These are phyloP conservation scores for Dictyostelium citrinum DNA, from an alignment of 78 protist genomes.

Conservation along the genomic window DNA sequence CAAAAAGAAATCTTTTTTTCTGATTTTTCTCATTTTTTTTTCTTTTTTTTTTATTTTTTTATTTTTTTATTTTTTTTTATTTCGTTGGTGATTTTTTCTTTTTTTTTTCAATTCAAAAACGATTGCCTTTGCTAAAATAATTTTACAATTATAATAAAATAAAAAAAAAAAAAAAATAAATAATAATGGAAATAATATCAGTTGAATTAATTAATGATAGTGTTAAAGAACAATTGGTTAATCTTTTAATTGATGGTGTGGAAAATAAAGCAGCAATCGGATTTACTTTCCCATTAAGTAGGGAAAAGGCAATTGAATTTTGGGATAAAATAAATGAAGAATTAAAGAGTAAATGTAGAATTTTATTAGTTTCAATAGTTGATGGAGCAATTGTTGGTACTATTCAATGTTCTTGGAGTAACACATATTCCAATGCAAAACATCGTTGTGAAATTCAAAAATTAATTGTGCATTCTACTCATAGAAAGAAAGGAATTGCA, in stretches of 20 bases:
- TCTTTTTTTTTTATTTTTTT: background rate
- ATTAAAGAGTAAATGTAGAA: background rate
- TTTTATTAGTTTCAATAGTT: background rate
- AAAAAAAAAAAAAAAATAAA: background rate
- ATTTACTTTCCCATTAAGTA: background rate
- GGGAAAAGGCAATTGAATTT: background rate
- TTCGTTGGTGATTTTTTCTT: background rate
- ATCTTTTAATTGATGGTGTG: background rate
- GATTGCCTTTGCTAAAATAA: no score
- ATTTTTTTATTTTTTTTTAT: no score
- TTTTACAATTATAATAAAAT: background rate
- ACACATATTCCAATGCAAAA: background rate
- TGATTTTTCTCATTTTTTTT: background rate
- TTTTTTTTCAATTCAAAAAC: no score
- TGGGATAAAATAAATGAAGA: background rate
- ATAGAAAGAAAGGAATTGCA: background rate
- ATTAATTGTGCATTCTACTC: background rate
- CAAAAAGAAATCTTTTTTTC: no score
- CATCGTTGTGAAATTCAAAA: slow-evolving; percentile 9
- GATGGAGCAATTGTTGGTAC: background rate
- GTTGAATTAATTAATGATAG: background rate
- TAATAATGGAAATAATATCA: background rate
- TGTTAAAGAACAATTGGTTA: background rate
- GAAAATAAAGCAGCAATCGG: background rate
- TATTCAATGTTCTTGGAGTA: background rate